Base-by-base conservation (phyloP, 257 asterid genomes). In the Nicotiana tabacum region DNA sequence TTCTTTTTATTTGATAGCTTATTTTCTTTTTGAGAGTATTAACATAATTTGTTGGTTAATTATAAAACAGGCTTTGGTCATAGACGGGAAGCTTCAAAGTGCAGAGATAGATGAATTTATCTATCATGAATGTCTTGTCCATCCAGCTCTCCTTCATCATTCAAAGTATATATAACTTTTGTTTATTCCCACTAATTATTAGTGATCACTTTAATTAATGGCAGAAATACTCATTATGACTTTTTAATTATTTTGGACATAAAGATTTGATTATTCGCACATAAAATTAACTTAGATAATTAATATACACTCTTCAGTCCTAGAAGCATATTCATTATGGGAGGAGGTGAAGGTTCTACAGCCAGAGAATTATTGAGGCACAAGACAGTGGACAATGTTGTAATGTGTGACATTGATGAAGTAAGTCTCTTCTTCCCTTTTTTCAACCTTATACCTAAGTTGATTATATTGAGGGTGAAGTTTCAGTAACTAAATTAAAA, bases 301-400 rank as follows among this genome's bases (percentile, higher is more conserved):
- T 29, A 10, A 4, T 60, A 35, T 86, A 6, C 64, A 66, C 32
- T 39, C 69, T 82, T 70, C 90, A 95, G 99, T 83, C 97, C 99
- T 68, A 95, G 87, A 87, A 90, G 88, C n/a, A 85, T 93, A 11
- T 95, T 95, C 88, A 95, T 95, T 2, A 95, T 95, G 98, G 99
- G 99, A 29, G 99, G 99, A 81, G 99, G 99, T 87, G 99, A 95
- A 88, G 98, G 99, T 13, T 95, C 99, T 27, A 92, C 99, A 77
- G 97, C 99, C 55, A 92, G 98, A 88, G 98, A 95, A 86, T 85
- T 92, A 80, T 91, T 95, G 39, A 90, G 99, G 81, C 98, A 95
- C 91, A 89, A 83, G 67, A 79, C 94, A 0, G 92, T 93, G 64
- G 93, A 92, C 56, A 95, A 93, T 84, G 95, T 95, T 86, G 89